Conservation (phyloP, 192 early-diverging fungal species). For the Dissophora globulifera region DNA sequence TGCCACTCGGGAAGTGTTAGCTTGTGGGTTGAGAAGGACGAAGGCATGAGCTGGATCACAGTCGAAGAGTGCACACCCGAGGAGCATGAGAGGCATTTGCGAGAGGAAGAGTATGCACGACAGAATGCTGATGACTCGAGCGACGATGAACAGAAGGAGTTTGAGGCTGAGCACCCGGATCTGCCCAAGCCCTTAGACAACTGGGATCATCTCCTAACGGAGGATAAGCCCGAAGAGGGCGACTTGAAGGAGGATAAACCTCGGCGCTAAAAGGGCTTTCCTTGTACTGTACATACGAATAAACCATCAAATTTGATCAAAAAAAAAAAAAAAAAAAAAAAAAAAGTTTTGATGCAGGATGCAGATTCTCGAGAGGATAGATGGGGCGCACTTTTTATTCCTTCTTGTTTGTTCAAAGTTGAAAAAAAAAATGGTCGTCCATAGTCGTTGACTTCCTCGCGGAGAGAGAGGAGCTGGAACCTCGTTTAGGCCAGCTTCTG, state of each 20-base stretch:
- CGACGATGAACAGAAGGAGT: conserved; percentile 6
- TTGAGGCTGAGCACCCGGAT: conserved; percentile 17
- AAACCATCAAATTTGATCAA: too few relatives aligned
- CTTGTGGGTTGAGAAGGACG: conserved; percentile 28
- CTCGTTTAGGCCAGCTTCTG: conserved; percentile 57
- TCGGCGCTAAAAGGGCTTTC: too few relatives aligned
- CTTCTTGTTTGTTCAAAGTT: too few relatives aligned
- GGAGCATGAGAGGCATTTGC: not conserved
- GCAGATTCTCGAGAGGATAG: too few relatives aligned
- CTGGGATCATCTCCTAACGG: conserved; percentile 40
- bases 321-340: too few relatives aligned
- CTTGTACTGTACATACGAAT: too few relatives aligned
- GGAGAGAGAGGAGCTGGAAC: too few relatives aligned
- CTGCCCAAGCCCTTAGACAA: conserved; percentile 29
- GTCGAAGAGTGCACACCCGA: conserved; percentile 22
- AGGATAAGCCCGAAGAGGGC: not conserved
- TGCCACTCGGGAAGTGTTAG: conserved; percentile 28
- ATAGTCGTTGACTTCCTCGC: too few relatives aligned
- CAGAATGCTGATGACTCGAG: conserved; percentile 17
- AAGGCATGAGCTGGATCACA: conserved; percentile 20
- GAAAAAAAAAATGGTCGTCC: too few relatives aligned
- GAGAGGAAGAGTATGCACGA: conserved; percentile 20
- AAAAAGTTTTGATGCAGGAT: too few relatives aligned
- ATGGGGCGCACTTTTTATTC: too few relatives aligned
- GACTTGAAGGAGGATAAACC: too few relatives aligned